Evolutionary conservation across 163 green algal species (phyloP).

Genomic region (Coccomyxa subellipsoidea): DNA sequence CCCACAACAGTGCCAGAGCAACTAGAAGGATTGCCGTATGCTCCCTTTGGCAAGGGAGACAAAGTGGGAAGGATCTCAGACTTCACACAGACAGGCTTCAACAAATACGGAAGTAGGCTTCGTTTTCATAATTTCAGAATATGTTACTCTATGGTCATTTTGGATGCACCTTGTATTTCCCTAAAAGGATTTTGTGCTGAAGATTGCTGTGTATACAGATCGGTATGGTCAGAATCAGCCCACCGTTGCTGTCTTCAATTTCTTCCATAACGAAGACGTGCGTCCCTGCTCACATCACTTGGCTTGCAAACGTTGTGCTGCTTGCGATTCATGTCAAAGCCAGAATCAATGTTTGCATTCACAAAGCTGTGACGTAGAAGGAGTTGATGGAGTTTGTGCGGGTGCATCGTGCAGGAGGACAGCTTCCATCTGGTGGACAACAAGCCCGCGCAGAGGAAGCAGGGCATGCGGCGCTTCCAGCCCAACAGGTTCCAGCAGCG

Average conservation of each 20-base stretch:
- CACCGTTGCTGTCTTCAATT: constrained; percentile 87
- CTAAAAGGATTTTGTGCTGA: too few species aligned
- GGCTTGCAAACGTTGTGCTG: not conserved
- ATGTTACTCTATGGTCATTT: too few species aligned
- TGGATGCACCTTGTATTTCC: too few species aligned
- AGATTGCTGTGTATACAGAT: constrained; percentile 33
- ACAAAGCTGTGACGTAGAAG: too few species aligned
- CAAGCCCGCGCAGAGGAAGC: constrained; percentile 52
- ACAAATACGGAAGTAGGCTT: constrained; percentile 24
- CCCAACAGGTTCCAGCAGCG: constrained; percentile 57
- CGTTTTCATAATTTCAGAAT: too few species aligned
- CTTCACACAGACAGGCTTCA: constrained; percentile 40
- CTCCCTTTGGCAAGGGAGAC: constrained; percentile 92
- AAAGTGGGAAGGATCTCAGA: constrained; percentile 77
- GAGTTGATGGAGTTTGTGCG: too few species aligned
- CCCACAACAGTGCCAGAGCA: constrained; percentile 79
- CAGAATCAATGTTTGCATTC: not conserved
- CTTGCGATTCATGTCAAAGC: not conserved
- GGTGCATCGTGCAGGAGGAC: too few species aligned
- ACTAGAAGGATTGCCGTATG: constrained; percentile 84
- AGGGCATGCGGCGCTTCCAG: constrained; percentile 58
- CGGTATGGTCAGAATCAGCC: constrained; percentile 59
- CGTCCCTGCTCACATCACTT: not conserved
- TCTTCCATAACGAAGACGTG: constrained; percentile 90
- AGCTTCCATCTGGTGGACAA: constrained; percentile 97